Base-by-base conservation (phyloP, 1,139 yeast genomes). In the Debaryomyces sp. region DNA sequence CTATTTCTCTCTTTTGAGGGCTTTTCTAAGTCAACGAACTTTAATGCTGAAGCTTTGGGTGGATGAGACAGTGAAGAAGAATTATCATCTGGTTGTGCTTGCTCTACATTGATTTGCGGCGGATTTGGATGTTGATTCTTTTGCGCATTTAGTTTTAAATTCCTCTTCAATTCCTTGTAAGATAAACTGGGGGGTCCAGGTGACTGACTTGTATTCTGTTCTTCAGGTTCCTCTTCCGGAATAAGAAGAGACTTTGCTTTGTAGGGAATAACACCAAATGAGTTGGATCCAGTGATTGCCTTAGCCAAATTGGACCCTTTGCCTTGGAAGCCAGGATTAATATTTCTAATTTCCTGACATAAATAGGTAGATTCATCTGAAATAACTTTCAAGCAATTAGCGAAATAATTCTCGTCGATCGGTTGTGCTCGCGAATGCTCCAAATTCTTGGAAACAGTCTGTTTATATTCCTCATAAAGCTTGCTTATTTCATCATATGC, bases 261-360 rank as follows among this genome's bases (percentile, higher is more conserved):
- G 55, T 68, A 73, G 1, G 79, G 77, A 8, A 67, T 64, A 4
- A 61, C 57, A 0, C 77, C 80, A 58, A 75, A 75, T 3, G 65
- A 59, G 49, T 63, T 73, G 1, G 79, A 73, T 0, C 82, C 82
- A 1, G 82, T 77, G 26, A 77, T 73, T 4, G 67, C 73, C 17
- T 78, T 58, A 1, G 81, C 82, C 45, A 77, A 61, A 53, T 71
- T 70, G 10, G 81, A 76, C 3, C 81, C 81, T 46, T 69, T 63
- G 1, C 80, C 77, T 37, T 63, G 62, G 50, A 70, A 71, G 50
- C 72, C 72, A 1, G 81, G 81, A 53, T 74, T 70, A 4, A 76
- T 64, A 2, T 57, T 62, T 9, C 68, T 61, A 8, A 77, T 55
- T 6, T 75, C 76, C 38, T 63, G 59, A 54, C 81, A 77, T 41